These are phyloP conservation scores for Pseudogymnoascus sp. DNA, from an alignment of 2,329 filamentous ascomycete species.

Conservation along the genomic window DNA sequence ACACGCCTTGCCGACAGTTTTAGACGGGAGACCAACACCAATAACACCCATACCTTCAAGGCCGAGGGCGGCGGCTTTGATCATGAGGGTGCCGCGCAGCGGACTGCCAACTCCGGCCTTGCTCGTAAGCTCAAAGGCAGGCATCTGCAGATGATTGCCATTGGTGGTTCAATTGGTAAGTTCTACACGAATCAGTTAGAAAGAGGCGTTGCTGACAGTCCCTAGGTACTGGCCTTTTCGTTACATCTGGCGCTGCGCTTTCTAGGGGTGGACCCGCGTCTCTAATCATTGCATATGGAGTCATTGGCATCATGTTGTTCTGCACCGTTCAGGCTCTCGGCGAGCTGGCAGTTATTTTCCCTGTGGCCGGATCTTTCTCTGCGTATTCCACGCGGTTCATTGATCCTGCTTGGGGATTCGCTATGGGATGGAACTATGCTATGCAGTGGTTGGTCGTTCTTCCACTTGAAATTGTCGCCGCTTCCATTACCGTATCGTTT, in stretches of 20 bases:
- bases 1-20: too few relatives aligned
- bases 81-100: conserved; percentile 50
- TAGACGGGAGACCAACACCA: too few relatives aligned
- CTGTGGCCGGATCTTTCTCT: conserved; percentile 91
- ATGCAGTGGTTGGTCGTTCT: conserved; percentile 78
- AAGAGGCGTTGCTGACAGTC: conserved; percentile 14
- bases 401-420: conserved; percentile 93
- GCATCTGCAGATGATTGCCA: conserved; percentile 75
- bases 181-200: neutral
- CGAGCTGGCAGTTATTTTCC: conserved; percentile 84
- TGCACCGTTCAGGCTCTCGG: conserved; percentile 87
- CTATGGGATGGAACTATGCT: conserved; percentile 91
- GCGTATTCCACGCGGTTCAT: conserved; percentile 87
- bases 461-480: conserved; percentile 79
- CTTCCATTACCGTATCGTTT: conserved; percentile 73
- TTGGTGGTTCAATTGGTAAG: conserved; percentile 76
- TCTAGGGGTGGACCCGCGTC: conserved; percentile 68
- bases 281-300: conserved; percentile 64
- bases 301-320: conserved; percentile 81
- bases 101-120: conserved; percentile 65
- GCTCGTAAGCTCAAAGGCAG: conserved; percentile 62
- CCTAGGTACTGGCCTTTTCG: conserved; percentile 66
- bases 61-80: conserved; percentile 38
- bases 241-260: conserved; percentile 62
- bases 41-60: conserved; percentile 23